A percentile compares a stretch with the other conserved stretches of the same genome.
Evolutionary conservation across 257 asterid species (phyloP).

Genomic region (Verbascum thapsus): DNA sequence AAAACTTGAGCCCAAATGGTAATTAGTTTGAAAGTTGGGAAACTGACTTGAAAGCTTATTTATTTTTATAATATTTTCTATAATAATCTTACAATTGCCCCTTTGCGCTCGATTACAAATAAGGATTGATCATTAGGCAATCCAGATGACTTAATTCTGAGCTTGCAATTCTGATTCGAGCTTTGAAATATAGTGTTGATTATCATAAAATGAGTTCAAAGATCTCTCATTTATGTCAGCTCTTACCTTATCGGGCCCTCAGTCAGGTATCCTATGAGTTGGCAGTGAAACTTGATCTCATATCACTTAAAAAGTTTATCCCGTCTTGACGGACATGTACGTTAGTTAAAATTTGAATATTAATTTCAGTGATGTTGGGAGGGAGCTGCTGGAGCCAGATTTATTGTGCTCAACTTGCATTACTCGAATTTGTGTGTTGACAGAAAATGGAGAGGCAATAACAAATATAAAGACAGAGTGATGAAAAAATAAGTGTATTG

Average conservation of each 20-base stretch:
- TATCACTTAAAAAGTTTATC: neutral
- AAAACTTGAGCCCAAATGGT: slow-evolving; percentile 10
- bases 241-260: neutral
- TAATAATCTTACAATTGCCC: neutral
- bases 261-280: neutral
- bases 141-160: neutral
- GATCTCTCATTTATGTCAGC: neutral
- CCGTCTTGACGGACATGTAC: neutral
- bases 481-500: too few species aligned
- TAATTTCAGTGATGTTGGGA: too few species aligned
- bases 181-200: too few species aligned
- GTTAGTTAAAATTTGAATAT: neutral
- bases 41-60: neutral
- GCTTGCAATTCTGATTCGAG: too few species aligned
- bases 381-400: too few species aligned
- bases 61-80: neutral
- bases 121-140: neutral
- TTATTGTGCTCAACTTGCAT: too few species aligned
- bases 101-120: neutral
- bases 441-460: too few species aligned
- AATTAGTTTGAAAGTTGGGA: neutral
- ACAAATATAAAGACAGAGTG: too few species aligned
- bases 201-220: neutral
- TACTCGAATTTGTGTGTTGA: too few species aligned
- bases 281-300: neutral